A percentile compares a stretch with the other conserved stretches of the same genome.
These are phyloP conservation scores for Aspergillus melleus DNA, from an alignment of 2,329 filamentous ascomycete genomes.

Conservation along the genomic window DNA sequence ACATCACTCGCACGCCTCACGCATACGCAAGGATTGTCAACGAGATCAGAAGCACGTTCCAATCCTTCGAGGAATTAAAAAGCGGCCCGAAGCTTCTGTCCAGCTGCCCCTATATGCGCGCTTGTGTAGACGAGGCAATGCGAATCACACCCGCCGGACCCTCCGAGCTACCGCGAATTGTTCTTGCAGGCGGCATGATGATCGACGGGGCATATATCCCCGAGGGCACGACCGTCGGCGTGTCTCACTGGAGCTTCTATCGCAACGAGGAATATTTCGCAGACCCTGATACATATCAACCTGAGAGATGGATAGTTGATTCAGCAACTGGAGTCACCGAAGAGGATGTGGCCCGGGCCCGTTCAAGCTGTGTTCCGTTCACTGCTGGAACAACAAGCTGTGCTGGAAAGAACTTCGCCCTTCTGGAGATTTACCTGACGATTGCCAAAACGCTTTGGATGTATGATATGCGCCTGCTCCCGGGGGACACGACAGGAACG, in stretches of 20 bases:
- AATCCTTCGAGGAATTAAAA: slow-evolving; percentile 33
- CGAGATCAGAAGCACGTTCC: slow-evolving; percentile 41
- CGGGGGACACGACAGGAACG: too few species aligned
- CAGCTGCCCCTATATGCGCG: slow-evolving; percentile 1
- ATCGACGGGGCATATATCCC: slow-evolving; percentile 18
- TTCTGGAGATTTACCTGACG: not conserved
- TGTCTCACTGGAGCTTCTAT: slow-evolving; percentile 36
- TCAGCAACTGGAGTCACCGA: not conserved
- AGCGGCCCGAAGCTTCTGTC: slow-evolving; percentile 1
- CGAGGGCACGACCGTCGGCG: slow-evolving; percentile 38
- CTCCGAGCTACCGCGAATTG: slow-evolving; percentile 36
- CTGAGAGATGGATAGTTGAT: slow-evolving; percentile 42
- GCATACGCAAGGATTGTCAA: slow-evolving; percentile 27
- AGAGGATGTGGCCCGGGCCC: slow-evolving; percentile 4
- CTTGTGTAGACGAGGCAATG: slow-evolving; percentile 12
- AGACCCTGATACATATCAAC: slow-evolving; percentile 17
- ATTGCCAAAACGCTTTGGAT: too few species aligned
- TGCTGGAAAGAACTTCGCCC: slow-evolving; percentile 1
- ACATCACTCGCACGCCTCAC: slow-evolving; percentile 36
- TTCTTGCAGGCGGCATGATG: slow-evolving; percentile 26
- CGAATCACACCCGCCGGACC: slow-evolving; percentile 22
- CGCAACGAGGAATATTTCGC: slow-evolving; percentile 20
- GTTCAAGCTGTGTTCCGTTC: slow-evolving; percentile 2
- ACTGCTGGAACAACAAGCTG: not conserved
- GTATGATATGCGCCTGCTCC: too few species aligned